phyloP scores from a whole-genome alignment of 176 grass and related monocot genomes.

The Tillandsia leiboldiana region DNA sequence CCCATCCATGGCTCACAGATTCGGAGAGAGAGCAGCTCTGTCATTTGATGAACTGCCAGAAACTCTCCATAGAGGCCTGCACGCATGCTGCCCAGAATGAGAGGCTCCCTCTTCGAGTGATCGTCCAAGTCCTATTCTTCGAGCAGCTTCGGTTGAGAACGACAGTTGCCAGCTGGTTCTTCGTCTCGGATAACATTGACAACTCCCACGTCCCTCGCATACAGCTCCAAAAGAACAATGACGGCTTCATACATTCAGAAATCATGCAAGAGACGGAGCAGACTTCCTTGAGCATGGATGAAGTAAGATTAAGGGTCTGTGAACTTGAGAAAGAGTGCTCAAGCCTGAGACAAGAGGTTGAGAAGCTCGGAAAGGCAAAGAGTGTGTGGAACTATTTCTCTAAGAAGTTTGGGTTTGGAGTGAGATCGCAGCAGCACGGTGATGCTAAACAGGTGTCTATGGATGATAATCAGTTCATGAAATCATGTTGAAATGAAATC shows the following conservation, averaged over 20 bases:
- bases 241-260: not conserved
- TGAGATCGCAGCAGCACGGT: constrained; percentile 5
- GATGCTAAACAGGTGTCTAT: not conserved
- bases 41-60: constrained; percentile 80
- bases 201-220: constrained; percentile 18
- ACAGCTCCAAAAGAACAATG: constrained; percentile 8
- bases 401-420: constrained; percentile 37
- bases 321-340: constrained; percentile 61
- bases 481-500: too few species aligned
- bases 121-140: constrained; percentile 86
- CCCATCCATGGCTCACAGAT: constrained; percentile 70
- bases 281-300: constrained; percentile 33
- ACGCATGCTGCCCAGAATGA: constrained; percentile 93
- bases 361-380: constrained; percentile 43
- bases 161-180: constrained; percentile 58
- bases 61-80: constrained; percentile 83
- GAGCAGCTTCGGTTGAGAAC: constrained; percentile 83
- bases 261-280: constrained; percentile 19
- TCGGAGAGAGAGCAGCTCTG: constrained; percentile 75
- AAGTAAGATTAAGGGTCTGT: constrained; percentile 36
- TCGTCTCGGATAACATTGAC: constrained; percentile 42
- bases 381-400: constrained; percentile 30
- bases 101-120: constrained; percentile 64
- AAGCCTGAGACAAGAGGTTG: constrained; percentile 45
- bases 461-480: not conserved